Conservation (phyloP, 805 yeast species). For the Zygoascus ofunaensis region DNA sequence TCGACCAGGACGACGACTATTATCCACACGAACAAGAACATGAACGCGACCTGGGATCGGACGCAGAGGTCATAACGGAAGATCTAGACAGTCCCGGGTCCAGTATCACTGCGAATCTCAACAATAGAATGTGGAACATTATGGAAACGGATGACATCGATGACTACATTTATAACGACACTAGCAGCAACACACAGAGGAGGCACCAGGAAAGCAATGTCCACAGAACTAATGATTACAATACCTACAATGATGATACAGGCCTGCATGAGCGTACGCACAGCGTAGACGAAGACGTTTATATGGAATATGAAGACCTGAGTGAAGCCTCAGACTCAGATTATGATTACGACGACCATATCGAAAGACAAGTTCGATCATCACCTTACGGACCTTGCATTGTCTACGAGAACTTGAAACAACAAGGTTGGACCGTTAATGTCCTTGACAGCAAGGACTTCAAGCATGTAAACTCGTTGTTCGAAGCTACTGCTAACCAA, state of each 20-base stretch:
- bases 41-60: neutral
- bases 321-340: neutral
- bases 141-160: neutral
- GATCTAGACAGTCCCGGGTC: neutral
- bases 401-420: conserved; percentile 27
- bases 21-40: neutral
- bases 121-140: no score
- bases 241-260: neutral
- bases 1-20: no score
- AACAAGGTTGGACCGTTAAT: conserved; percentile 47
- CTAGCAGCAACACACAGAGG: neutral
- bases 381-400: conserved; percentile 11
- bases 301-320: neutral
- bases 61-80: neutral
- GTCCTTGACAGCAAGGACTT: conserved; percentile 36
- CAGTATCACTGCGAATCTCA: neutral
- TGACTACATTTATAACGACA: neutral
- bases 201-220: no score
- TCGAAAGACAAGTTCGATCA: neutral
- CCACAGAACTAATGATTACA: no score
- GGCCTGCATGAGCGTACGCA: neutral
- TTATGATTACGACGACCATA: neutral
- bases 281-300: neutral
- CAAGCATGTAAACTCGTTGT: conserved; percentile 39
- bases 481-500: conserved; percentile 42